Conservation (phyloP, 148 eudicot species). For the Linanthus parryae region DNA sequence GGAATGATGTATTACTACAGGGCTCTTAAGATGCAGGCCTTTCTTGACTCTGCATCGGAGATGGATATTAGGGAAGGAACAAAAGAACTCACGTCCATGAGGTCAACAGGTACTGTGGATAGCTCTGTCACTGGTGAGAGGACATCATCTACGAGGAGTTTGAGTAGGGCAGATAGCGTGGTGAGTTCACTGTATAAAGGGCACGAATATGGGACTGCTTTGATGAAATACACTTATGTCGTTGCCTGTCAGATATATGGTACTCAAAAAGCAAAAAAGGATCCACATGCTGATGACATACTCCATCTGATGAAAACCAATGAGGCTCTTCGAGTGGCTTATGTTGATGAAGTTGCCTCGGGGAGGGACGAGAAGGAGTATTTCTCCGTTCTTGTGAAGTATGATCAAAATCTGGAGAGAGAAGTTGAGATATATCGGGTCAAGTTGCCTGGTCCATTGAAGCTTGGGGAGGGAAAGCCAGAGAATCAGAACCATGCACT, state of each 20-base stretch:
- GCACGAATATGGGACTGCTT: conserved; percentile 46
- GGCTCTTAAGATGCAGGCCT: conserved; percentile 90
- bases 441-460: conserved; percentile 83
- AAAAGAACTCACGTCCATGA: conserved; percentile 53
- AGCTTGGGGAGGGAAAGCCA: conserved; percentile 95
- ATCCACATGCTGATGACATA: conserved; percentile 87
- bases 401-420: conserved; percentile 62
- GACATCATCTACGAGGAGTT: conserved; percentile 33
- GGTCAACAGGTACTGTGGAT: conserved; percentile 37
- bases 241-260: conserved; percentile 58
- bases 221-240: conserved; percentile 55
- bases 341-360: conserved; percentile 69
- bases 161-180: conserved; percentile 41
- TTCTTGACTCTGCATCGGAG: conserved; percentile 95
- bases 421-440: conserved; percentile 92
- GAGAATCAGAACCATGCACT: conserved; percentile 95
- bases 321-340: conserved; percentile 94
- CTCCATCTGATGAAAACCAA: conserved; percentile 66
- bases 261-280: conserved; percentile 44
- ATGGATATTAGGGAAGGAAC: conserved; percentile 86
- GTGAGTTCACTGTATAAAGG: conserved; percentile 39
- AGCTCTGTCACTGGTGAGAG: conserved; percentile 35
- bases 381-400: conserved; percentile 92
- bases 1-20: conserved; percentile 99
- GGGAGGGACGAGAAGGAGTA: conserved; percentile 65